A percentile compares a stretch with the other conserved stretches of the same genome.
Conservation (phyloP, 129 eudicot species). For the Tanacetum coccineum region DNA sequence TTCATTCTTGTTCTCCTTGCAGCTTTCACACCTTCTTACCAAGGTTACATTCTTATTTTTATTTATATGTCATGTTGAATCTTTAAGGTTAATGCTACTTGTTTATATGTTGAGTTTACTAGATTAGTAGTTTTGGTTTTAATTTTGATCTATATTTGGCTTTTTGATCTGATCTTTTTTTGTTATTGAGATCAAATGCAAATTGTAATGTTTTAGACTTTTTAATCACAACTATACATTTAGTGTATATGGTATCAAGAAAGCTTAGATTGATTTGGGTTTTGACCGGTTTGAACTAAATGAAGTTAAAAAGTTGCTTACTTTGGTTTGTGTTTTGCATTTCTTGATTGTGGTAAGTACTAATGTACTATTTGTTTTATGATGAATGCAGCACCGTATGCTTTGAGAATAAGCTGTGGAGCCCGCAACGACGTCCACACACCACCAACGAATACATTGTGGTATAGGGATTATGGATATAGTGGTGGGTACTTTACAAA, state of each 20-base stretch:
- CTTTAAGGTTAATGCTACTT: slow-evolving; percentile 1
- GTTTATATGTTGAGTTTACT: slow-evolving; percentile 8
- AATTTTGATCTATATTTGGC: slow-evolving; percentile 11
- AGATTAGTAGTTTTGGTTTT: neutral
- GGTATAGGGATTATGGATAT: slow-evolving; percentile 86
- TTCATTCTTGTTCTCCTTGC: slow-evolving; percentile 34
- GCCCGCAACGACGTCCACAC: slow-evolving; percentile 67
- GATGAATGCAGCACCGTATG: slow-evolving; percentile 69
- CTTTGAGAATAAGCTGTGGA: slow-evolving; percentile 86
- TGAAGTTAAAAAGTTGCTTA: neutral
- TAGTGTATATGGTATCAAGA: neutral
- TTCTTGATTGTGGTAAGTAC: neutral
- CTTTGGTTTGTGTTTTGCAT: neutral
- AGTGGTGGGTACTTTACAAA: slow-evolving; percentile 85
- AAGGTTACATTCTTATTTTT: slow-evolving; percentile 28
- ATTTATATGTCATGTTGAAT: neutral
- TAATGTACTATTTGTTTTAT: slow-evolving; percentile 1
- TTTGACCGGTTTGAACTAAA: neutral
- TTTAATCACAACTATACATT: slow-evolving; percentile 14
- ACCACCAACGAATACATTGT: slow-evolving; percentile 69
- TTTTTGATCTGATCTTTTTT: slow-evolving; percentile 10
- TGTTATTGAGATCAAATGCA: slow-evolving; percentile 12
- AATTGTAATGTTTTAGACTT: neutral
- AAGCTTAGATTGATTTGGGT: neutral
- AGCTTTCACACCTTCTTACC: slow-evolving; percentile 42